phyloP scores from a whole-genome alignment of 169 alveolate genomes.

The Cryptosporidium meleagridis region DNA sequence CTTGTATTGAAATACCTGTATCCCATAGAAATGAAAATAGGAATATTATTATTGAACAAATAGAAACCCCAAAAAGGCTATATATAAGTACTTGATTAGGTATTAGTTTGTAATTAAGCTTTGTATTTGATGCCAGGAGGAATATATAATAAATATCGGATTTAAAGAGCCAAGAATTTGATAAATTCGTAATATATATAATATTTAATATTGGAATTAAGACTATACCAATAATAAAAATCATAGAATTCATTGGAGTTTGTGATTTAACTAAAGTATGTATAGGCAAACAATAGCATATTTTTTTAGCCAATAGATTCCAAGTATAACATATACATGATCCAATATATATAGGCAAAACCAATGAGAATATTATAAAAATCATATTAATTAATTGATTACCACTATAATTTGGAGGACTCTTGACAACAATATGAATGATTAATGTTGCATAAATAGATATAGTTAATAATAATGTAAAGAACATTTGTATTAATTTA shows the following conservation, averaged over 20 bases:
- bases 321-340: slow-evolving; percentile 37
- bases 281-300: slow-evolving; percentile 62
- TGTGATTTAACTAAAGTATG: slow-evolving; percentile 11
- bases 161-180: slow-evolving; percentile 40
- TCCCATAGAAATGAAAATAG: slow-evolving; percentile 45
- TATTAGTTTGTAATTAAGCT: slow-evolving; percentile 23
- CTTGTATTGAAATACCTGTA: neutral
- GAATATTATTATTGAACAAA: slow-evolving; percentile 15
- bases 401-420: slow-evolving; percentile 5
- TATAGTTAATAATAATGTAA: slow-evolving; percentile 24
- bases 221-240: slow-evolving; percentile 56
- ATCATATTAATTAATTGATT: slow-evolving; percentile 26
- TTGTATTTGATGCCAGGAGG: slow-evolving; percentile 40
- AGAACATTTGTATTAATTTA: neutral
- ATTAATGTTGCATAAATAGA: slow-evolving; percentile 18
- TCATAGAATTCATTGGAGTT: slow-evolving; percentile 60
- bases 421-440: neutral
- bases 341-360: slow-evolving; percentile 52
- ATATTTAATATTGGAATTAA: slow-evolving; percentile 39
- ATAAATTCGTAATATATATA: slow-evolving; percentile 25
- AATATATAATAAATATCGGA: slow-evolving; percentile 49
- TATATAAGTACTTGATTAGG: slow-evolving; percentile 54
- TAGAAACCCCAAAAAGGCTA: slow-evolving; percentile 57
- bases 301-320: slow-evolving; percentile 42
- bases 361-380: slow-evolving; percentile 27